Evolutionary conservation across 257 asterid genomes (phyloP), one percentile per base, ranked within the genome.

Genomic region (Lycium barbarum): DNA sequence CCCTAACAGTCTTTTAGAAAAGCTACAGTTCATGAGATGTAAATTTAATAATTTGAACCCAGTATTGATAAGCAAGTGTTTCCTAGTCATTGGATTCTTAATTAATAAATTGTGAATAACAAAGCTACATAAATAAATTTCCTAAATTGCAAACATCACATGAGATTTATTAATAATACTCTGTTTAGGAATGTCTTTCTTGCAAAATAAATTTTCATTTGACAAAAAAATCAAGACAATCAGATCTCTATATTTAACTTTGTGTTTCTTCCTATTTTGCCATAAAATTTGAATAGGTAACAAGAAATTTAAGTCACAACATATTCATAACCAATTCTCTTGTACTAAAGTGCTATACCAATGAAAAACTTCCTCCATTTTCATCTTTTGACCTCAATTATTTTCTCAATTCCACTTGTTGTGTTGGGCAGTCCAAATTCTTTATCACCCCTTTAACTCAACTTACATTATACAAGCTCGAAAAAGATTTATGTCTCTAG

Each of bases 401-500:
- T 20, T 74, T 45, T 49, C 20, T 47, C 3, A 20, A 20, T 47
- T 49, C 43, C 49, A 51, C 58, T 73, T n/a, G 0, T 49, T 1
- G 20, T 49, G n/a, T 74, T 49, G 62, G 62, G 3, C 17, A 22
- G 20, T 74, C 7, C 20, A 22, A 49, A 6, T 20, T 51, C 81
- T 22, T 20, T 22, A 22, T 22, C 45, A 49, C 81, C 81, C 20
- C 63, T 26, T 74, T 7, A 74, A 74, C 45, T 76, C 43, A 7
- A 49, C 81, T 13, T 76, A 49, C 13, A 51, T 76, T 13, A 76
- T 76, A 22, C 45, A 22, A 12, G n/a, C 63, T 51, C 49, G 81
- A 51, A 51, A 76, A 13, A 76, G 11, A 49, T 76, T 76, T 13
- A 76, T 76, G 81, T 76, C 81, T 76, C 13, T 51, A 1, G 47